Conservation (phyloP, 2,329 filamentous ascomycete genomes). For the Trichoderma sp. region DNA sequence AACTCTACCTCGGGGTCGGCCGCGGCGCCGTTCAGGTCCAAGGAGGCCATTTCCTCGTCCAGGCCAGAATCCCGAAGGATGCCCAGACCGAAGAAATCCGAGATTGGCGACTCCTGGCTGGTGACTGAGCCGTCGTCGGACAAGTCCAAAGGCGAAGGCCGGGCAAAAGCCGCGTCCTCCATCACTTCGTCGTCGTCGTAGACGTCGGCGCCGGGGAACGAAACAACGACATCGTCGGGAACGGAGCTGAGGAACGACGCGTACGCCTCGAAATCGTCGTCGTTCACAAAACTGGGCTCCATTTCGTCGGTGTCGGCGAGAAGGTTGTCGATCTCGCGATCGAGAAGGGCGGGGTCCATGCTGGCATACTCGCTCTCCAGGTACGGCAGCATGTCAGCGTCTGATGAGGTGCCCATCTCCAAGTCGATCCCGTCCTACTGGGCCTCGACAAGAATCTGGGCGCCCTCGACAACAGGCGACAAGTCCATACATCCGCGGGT, state of each 20-base stretch:
- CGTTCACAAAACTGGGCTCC: not conserved
- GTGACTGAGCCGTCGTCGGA: not conserved
- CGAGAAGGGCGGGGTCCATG: conserved; percentile 22
- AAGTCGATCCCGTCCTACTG: conserved; percentile 26
- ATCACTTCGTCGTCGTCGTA: conserved; percentile 14
- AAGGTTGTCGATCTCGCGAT: conserved; percentile 22
- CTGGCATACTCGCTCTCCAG: conserved; percentile 2
- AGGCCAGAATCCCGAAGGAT: conserved; percentile 18
- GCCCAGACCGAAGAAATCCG: conserved; percentile 6
- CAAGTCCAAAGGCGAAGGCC: conserved; percentile 2
- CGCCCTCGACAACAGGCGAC: conserved; percentile 20
- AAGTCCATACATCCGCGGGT: conserved; percentile 17
- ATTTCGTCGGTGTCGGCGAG: conserved; percentile 3
- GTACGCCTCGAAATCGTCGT: conserved; percentile 14
- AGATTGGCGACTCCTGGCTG: not conserved
- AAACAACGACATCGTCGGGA: not conserved
- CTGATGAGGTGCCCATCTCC: conserved; percentile 10
- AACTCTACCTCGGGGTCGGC: conserved; percentile 22
- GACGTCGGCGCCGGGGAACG: not conserved
- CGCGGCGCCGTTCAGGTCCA: conserved; percentile 3
- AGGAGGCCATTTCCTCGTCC: conserved; percentile 17
- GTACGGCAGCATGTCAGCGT: conserved; percentile 10
- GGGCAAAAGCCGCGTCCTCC: not conserved
- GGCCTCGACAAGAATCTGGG: conserved; percentile 15
- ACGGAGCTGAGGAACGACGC: conserved; percentile 7